Conservation (phyloP, 257 asterid genomes). For the Forsythia viridissima region DNA sequence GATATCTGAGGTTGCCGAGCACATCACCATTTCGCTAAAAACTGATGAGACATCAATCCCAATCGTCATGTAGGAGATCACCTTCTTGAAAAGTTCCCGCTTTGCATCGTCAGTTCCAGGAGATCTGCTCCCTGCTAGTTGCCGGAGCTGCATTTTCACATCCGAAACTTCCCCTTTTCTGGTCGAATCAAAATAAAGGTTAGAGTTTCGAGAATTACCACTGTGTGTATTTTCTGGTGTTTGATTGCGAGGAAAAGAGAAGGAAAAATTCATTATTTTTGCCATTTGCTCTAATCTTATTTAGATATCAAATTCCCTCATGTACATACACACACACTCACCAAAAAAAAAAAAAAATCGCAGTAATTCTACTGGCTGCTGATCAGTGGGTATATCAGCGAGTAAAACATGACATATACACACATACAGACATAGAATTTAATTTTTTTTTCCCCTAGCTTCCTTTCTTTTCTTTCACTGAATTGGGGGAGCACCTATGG, state of each 20-base stretch:
- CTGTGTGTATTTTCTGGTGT: constrained; percentile 4
- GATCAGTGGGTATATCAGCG: neutral
- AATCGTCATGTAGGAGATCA: constrained; percentile 93
- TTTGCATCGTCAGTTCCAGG: constrained; percentile 95
- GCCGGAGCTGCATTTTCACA: constrained; percentile 91
- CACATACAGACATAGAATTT: neutral
- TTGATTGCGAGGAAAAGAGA: neutral
- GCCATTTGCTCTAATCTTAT: neutral
- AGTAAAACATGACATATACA: neutral
- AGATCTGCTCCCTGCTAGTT: constrained; percentile 92
- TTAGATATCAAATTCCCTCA: constrained; percentile 1
- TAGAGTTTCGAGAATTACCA: constrained; percentile 19
- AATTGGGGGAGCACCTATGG: neutral
- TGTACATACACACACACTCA: neutral
- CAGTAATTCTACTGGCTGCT: neutral
- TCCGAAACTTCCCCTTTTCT: constrained; percentile 98
- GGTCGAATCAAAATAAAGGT: constrained; percentile 31
- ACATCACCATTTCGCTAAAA: constrained; percentile 99
- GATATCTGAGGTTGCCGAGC: constrained; percentile 95
- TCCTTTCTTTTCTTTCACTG: neutral
- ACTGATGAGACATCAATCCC: constrained; percentile 95
- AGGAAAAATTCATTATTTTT: neutral
- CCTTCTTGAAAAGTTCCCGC: constrained; percentile 94
- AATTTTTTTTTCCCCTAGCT: too few relatives aligned
- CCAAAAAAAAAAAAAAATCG: neutral